Evolutionary conservation across 306 rosid genomes (phyloP).

Genomic region (Albizia julibrissin): DNA sequence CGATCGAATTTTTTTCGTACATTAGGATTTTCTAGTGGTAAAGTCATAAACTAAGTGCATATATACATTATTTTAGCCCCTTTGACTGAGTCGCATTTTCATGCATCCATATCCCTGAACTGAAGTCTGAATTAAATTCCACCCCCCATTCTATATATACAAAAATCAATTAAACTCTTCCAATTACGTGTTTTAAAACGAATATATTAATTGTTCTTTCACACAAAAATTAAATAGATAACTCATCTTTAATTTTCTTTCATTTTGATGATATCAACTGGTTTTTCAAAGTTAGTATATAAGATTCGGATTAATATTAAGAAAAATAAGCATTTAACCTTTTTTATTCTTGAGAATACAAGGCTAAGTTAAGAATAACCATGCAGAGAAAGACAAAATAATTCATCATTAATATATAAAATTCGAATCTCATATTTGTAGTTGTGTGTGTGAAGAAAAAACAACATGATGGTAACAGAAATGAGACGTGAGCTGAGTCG

Average conservation of each 20-base stretch:
- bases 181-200: too few species aligned
- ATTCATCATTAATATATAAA: background rate
- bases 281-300: background rate
- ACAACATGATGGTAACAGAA: background rate
- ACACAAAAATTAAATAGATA: too few species aligned
- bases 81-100: background rate
- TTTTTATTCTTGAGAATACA: background rate
- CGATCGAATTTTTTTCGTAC: background rate
- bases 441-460: background rate
- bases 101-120: background rate
- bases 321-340: background rate
- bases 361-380: background rate
- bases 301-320: rapidly evolving
- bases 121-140: background rate
- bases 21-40: background rate
- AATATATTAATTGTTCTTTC: background rate
- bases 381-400: background rate
- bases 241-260: background rate
- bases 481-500: background rate
- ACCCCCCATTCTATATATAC: background rate
- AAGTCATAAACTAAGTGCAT: background rate
- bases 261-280: background rate
- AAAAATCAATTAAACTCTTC: background rate
- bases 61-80: background rate
- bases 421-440: background rate